phyloP scores from a whole-genome alignment of 441 rosid genomes.

The Erysimum pusillum region DNA sequence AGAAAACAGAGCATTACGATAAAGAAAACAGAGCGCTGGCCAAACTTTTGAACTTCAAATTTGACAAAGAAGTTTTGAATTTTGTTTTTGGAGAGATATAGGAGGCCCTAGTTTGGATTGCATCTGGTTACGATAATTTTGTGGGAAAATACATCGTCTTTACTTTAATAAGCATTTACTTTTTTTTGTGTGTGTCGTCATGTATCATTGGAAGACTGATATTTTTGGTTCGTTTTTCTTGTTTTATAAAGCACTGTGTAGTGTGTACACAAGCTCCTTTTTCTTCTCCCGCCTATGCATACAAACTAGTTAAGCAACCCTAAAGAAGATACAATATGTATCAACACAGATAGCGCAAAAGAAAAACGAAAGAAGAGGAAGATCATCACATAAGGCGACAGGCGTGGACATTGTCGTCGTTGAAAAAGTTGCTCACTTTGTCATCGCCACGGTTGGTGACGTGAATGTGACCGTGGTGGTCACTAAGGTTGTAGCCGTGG shows the following conservation, averaged over 20 bases:
- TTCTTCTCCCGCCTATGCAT: slow-evolving; percentile 12
- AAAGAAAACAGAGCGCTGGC: too few species aligned
- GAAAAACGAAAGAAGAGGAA: not conserved
- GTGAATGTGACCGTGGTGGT: slow-evolving; percentile 76
- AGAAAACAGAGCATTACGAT: too few species aligned
- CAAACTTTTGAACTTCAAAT: too few species aligned
- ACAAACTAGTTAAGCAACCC: slow-evolving; percentile 3
- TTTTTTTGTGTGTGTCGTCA: not conserved
- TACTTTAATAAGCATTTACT: too few species aligned
- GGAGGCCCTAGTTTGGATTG: too few species aligned
- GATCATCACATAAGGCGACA: slow-evolving; percentile 77
- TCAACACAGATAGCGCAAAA: not conserved
- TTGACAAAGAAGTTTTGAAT: too few species aligned
- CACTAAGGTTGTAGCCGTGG: slow-evolving; percentile 85
- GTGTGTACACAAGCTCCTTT: not conserved
- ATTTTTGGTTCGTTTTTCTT: not conserved
- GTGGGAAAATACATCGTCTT: too few species aligned
- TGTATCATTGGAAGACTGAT: not conserved
- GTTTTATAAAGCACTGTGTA: not conserved
- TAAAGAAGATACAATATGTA: not conserved
- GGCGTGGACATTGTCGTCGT: slow-evolving; percentile 90
- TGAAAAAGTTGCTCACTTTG: slow-evolving; percentile 92
- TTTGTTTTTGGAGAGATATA: too few species aligned
- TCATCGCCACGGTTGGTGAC: slow-evolving; percentile 85
- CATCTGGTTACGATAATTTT: too few species aligned